These are phyloP conservation scores for Datisca glomerata DNA, from an alignment of 306 rosid genomes.

Conservation along the genomic window DNA sequence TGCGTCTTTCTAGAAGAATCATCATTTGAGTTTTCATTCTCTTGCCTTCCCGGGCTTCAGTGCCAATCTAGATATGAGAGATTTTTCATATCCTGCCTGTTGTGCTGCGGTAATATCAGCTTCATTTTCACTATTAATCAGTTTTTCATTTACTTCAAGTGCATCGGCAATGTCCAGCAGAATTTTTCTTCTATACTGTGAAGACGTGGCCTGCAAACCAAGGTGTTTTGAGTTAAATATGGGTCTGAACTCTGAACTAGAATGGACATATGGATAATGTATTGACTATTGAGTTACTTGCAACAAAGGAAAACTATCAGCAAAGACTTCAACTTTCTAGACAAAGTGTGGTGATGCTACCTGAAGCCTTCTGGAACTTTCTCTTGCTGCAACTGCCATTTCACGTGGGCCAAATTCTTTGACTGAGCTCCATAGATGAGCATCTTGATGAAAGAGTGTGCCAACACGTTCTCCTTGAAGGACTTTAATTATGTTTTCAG, in stretches of 20 bases:
- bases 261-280: no score
- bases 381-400: constrained; percentile 98
- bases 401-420: constrained; percentile 69
- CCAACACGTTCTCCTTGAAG: constrained; percentile 83
- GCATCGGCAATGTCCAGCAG: constrained; percentile 87
- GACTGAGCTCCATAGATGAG: constrained; percentile 48
- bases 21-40: constrained; percentile 4
- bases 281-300: no score
- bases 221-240: constrained; percentile 13
- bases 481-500: constrained; percentile 64
- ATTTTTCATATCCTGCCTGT: constrained; percentile 65
- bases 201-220: constrained; percentile 54
- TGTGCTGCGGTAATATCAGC: constrained; percentile 73
- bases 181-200: constrained; percentile 69
- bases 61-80: constrained; percentile 70
- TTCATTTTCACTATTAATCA: constrained; percentile 67
- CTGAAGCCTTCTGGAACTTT: constrained; percentile 93
- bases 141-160: constrained; percentile 53
- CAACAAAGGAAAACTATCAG: no score
- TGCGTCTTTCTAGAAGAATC: no score
- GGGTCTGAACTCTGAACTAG: constrained; percentile 15
- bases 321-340: no score
- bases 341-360: no score
- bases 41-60: constrained; percentile 81
- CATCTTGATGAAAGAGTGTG: constrained; percentile 91